These are phyloP conservation scores for Salix brachista DNA, from an alignment of 345 rosid species.

Conservation along the genomic window DNA sequence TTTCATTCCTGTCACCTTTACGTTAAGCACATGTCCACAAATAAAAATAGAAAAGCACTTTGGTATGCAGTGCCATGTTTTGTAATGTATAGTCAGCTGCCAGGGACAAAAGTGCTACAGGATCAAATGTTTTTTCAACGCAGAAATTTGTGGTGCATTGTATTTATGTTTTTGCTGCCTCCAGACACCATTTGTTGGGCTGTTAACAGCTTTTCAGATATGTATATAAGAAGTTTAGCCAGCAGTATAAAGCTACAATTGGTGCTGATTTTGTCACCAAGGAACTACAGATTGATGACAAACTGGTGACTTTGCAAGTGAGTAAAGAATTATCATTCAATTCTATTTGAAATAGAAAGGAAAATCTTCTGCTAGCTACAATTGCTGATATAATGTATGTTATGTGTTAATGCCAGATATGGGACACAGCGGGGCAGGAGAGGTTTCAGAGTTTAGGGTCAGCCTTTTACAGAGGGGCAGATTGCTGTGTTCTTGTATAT, in stretches of 20 bases:
- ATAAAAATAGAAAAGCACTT: background rate
- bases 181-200: background rate
- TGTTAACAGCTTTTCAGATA: constrained; percentile 41
- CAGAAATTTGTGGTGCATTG: background rate
- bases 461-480: constrained; percentile 88
- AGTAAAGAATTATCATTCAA: background rate
- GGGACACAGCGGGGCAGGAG: constrained; percentile 99
- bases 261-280: constrained; percentile 92
- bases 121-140: background rate
- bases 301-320: constrained; percentile 77
- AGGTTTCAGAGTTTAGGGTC: constrained; percentile 84
- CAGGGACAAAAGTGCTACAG: background rate
- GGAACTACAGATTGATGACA: constrained; percentile 74
- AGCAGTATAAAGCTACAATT: constrained; percentile 83
- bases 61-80: background rate
- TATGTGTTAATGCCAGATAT: constrained; percentile 40
- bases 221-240: constrained; percentile 68
- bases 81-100: background rate
- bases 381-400: background rate
- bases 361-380: background rate
- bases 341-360: background rate
- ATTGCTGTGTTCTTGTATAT: constrained; percentile 74
- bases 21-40: background rate
- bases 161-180: background rate
- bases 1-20: background rate